These are phyloP conservation scores for Alternaria postmessia DNA, from an alignment of 2,329 filamentous ascomycete genomes.

Conservation along the genomic window DNA sequence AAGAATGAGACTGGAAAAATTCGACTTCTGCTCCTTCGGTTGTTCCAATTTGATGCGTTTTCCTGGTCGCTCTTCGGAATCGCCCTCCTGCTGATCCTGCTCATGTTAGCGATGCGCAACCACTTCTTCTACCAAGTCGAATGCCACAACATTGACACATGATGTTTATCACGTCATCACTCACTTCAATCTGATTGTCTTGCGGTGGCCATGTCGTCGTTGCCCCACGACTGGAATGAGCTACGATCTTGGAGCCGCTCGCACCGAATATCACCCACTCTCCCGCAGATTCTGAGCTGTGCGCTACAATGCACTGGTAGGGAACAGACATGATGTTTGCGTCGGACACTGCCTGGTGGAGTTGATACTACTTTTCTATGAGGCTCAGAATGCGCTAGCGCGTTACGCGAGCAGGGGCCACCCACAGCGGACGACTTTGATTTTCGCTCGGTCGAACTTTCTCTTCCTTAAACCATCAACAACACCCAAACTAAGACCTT, in stretches of 20 bases:
- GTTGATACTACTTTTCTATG: slow-evolving; percentile 19
- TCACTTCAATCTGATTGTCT: slow-evolving; percentile 30
- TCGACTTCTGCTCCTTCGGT: slow-evolving; percentile 56
- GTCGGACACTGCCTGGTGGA: slow-evolving; percentile 14
- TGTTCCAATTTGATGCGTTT: slow-evolving; percentile 54
- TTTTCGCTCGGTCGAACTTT: slow-evolving; percentile 29
- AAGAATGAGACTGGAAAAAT: slow-evolving; percentile 73
- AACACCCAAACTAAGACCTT: slow-evolving; percentile 71
- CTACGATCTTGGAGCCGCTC: slow-evolving; percentile 74
- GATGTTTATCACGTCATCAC: slow-evolving; percentile 17
- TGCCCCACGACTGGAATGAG: slow-evolving; percentile 41
- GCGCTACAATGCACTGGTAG: slow-evolving; percentile 51
- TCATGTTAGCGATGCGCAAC: slow-evolving; percentile 20
- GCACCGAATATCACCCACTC: slow-evolving; percentile 72
- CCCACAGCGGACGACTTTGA: slow-evolving; percentile 35
- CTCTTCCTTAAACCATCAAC: slow-evolving; percentile 29
- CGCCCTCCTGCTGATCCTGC: slow-evolving; percentile 30
- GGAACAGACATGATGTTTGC: slow-evolving; percentile 44
- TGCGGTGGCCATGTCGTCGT: slow-evolving; percentile 41
- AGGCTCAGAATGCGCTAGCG: slow-evolving; percentile 24
- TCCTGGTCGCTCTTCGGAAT: slow-evolving; percentile 48
- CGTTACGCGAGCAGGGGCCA: slow-evolving; percentile 25
- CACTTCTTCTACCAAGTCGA: neutral
- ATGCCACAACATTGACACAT: neutral
- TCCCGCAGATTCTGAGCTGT: slow-evolving; percentile 20